Base-by-base conservation (phyloP, 2,329 filamentous ascomycete genomes). In the Apiospora pterosperma region DNA sequence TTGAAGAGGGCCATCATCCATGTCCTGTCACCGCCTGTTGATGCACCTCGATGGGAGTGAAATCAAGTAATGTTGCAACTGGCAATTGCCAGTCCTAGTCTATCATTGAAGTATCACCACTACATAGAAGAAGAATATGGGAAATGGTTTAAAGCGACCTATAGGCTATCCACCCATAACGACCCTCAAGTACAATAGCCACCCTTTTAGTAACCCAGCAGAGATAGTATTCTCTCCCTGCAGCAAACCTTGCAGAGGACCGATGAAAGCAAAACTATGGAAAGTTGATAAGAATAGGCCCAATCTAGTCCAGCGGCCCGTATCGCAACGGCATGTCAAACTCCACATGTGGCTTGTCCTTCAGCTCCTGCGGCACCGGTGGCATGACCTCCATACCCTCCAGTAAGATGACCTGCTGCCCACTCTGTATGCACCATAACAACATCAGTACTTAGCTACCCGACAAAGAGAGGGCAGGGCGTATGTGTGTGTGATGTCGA, bases 341-440 rank as follows among this genome's bases (percentile, higher is more conserved):
- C 16, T 68, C 64, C 19, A 66, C 62, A 48, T 68, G 67, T n/a
- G 63, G 48, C 23, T 59, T 64, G 21, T 68, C 64, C 62, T 66
- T 67, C 31, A 68, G 16, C 39, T 66, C 67, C 10, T 58, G 52
- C 28, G 67, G 67, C n/a, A 67, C 67, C 23, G 63, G 62, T 4
- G 64, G 52, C 66, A 68, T 68, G 3, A 64, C 63, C 28, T 68
- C 67, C 5, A 68, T 62, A 1, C 67, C 67, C 12, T 68, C 67
- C 44, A 68, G 12, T 8, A 68, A 28, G 3, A 68, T 66, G 12
- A 68, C 66, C 55, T 68, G 67, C 59, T 68, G 67, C 21, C 67
- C 67, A 5, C 65, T 65, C 67, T 68, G 55, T 34, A 2, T 38
- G n/a, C n/a, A 10, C 11, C 39, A 61, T 31, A 61, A 55, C 19